Evolutionary conservation across 2,329 filamentous ascomycete genomes (phyloP), one percentile per base, ranked within the genome.

Genomic region (Colletotrichum musae): DNA sequence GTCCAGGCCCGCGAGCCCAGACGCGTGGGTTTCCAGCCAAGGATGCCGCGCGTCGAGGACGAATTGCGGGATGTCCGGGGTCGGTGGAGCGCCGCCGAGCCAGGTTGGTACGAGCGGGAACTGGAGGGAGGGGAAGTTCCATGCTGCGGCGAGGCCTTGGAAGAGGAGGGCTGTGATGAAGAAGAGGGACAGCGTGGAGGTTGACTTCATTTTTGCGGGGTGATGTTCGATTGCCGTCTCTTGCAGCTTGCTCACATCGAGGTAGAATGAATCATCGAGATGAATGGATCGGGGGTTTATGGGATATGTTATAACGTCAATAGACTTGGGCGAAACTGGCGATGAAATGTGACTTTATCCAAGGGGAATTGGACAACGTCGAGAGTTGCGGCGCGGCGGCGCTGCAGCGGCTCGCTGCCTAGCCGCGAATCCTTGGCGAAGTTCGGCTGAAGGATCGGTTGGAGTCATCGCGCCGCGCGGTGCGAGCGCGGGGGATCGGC

Each of bases 41-140:
- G 58, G 51, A 5, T 63, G 41, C 16, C 13, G 1, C 10, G 58
- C 36, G 10, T 58, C 58, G 36, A 63, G 58, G 7, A 63, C 24
- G 58, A 68, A 68, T 12, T 68, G 28, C 16, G 43, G 64, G 21
- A 68, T 36, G 51, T 41, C 16, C 1, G 6, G 32, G 3, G 28
- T 24, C 21, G 21, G 10, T 9, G 28, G 39, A 5, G n/a, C 21
- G 32, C 53, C 51, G 36, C 18, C 36, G 15, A 26, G 57, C 64
- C 64, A 62, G 3, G 47, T 58, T 21, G 64, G 32, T 2, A 54
- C 4, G 16, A 61, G n/a, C 4, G 58, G 57, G 18, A 43, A 15
- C 13, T 57, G 61, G 32, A 58, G 9, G 45, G 16, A 51, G 4
- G 61, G 53, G 0, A 48, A 7, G 6, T 62, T 6, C 64, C 57